Evolutionary conservation across 1,284 basidiomycete species (phyloP).

Genomic region (Bondarzewia mesenterica): DNA sequence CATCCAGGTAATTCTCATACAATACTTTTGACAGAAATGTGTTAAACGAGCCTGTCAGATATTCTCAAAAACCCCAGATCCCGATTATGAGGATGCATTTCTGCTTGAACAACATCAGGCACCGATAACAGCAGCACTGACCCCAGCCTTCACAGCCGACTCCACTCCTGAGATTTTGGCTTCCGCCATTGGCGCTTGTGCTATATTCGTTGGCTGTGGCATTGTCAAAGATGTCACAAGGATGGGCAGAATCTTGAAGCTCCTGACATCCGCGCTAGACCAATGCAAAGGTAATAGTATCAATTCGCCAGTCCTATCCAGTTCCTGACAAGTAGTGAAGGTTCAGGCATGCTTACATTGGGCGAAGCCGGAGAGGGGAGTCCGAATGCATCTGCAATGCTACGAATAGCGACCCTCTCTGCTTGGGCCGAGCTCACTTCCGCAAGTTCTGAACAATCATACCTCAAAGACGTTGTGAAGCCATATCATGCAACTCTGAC

Average conservation of each 20-base stretch:
- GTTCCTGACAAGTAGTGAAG: slow-evolving; percentile 30
- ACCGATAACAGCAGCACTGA: slow-evolving; percentile 96
- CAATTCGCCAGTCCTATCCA: slow-evolving; percentile 2
- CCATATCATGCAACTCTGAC: slow-evolving; percentile 75
- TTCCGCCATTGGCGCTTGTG: slow-evolving; percentile 89
- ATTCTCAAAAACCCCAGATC: slow-evolving; percentile 83
- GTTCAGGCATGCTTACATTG: slow-evolving; percentile 75
- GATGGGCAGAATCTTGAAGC: slow-evolving; percentile 93
- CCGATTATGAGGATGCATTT: slow-evolving; percentile 85
- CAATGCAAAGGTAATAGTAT: slow-evolving; percentile 66
- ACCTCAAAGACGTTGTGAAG: slow-evolving; percentile 77
- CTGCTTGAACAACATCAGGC: slow-evolving; percentile 98
- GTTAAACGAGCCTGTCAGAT: slow-evolving; percentile 37
- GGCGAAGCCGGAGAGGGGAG: slow-evolving; percentile 86
- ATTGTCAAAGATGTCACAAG: slow-evolving; percentile 83
- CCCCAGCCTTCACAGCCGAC: slow-evolving; percentile 92
- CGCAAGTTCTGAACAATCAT: slow-evolving; percentile 66
- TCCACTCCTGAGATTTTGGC: slow-evolving; percentile 94
- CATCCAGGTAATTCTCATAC: slow-evolving; percentile 56
- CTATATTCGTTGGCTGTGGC: slow-evolving; percentile 93
- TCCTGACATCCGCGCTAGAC: slow-evolving; percentile 83
- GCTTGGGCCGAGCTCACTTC: slow-evolving; percentile 95
- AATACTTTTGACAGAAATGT: neutral
- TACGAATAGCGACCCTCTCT: slow-evolving; percentile 87
- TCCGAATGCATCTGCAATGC: slow-evolving; percentile 92